Conservation (phyloP, 805 yeast genomes). For the Candida coleopterorum region DNA sequence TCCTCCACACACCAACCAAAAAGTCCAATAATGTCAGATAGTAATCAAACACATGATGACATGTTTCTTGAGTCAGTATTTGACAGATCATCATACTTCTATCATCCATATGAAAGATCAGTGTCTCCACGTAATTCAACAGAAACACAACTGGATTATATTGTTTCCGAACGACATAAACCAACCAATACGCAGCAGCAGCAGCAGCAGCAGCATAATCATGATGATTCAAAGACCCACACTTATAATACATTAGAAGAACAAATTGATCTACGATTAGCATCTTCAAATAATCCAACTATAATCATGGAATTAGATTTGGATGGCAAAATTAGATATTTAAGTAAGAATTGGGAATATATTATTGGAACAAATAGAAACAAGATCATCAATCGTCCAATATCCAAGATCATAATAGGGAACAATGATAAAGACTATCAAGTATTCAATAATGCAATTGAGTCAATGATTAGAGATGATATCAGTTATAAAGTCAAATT, state of each 20-base stretch:
- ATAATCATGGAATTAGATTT: slow-evolving; percentile 81
- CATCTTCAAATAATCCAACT: slow-evolving; percentile 67
- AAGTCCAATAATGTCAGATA: background rate
- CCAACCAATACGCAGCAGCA: slow-evolving; percentile 2
- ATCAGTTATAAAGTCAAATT: slow-evolving; percentile 75
- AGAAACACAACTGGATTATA: background rate
- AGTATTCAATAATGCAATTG: slow-evolving; percentile 67
- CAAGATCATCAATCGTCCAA: slow-evolving; percentile 53
- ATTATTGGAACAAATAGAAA: slow-evolving; percentile 64
- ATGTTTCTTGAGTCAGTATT: slow-evolving; percentile 6
- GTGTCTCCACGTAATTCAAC: slow-evolving; percentile 3
- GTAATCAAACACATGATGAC: background rate
- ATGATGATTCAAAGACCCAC: background rate
- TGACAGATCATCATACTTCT: background rate
- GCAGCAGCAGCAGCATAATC: background rate
- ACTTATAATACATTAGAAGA: slow-evolving; percentile 20
- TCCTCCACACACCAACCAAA: background rate
- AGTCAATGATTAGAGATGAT: slow-evolving; percentile 68
- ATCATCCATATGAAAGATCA: slow-evolving; percentile 4
- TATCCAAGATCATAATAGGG: slow-evolving; percentile 63
- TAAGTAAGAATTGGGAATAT: slow-evolving; percentile 73
- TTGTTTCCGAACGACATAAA: slow-evolving; percentile 1
- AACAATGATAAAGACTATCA: slow-evolving; percentile 52
- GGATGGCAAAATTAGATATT: slow-evolving; percentile 70
- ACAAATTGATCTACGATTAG: slow-evolving; percentile 53